Evolutionary conservation across 352 stramenopile species (phyloP).

Genomic region (Phytophthora fragariaefolia): DNA sequence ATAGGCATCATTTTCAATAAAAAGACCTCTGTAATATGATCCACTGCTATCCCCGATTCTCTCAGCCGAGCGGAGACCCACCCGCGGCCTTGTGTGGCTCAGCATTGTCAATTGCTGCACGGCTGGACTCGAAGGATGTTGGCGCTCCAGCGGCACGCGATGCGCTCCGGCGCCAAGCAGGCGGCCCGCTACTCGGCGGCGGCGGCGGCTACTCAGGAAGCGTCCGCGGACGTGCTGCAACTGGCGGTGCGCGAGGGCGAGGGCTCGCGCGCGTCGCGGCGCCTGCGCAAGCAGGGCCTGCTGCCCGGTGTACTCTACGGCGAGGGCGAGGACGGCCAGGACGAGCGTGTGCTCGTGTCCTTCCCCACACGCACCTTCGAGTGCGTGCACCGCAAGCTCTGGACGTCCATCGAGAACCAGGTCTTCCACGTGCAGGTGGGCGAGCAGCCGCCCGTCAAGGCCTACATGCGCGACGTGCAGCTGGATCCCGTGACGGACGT

Average conservation of each 20-base stretch:
- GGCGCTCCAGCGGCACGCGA: slow-evolving; percentile 53
- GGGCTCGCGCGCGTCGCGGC: slow-evolving; percentile 78
- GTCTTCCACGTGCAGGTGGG: slow-evolving; percentile 85
- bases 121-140: slow-evolving; percentile 44
- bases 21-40: background rate
- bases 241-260: slow-evolving; percentile 69
- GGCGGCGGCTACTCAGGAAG: slow-evolving; percentile 39
- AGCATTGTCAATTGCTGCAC: slow-evolving; percentile 27
- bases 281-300: slow-evolving; percentile 81
- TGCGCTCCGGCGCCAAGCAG: slow-evolving; percentile 39
- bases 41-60: background rate
- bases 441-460: slow-evolving; percentile 71
- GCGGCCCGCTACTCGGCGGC: slow-evolving; percentile 59
- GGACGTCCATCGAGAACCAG: slow-evolving; percentile 88
- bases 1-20: too few species aligned
- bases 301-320: slow-evolving; percentile 88
- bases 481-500: slow-evolving; percentile 86
- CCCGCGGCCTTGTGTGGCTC: slow-evolving; percentile 35
- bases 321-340: slow-evolving; percentile 69
- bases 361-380: slow-evolving; percentile 81
- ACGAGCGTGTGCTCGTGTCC: slow-evolving; percentile 78
- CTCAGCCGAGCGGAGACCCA: background rate
- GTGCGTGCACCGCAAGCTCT: slow-evolving; percentile 85
- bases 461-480: slow-evolving; percentile 88
- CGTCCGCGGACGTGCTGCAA: slow-evolving; percentile 49